Base-by-base conservation (phyloP, 2,329 filamentous ascomycete genomes). In the Phaeosphaeria sp. region DNA sequence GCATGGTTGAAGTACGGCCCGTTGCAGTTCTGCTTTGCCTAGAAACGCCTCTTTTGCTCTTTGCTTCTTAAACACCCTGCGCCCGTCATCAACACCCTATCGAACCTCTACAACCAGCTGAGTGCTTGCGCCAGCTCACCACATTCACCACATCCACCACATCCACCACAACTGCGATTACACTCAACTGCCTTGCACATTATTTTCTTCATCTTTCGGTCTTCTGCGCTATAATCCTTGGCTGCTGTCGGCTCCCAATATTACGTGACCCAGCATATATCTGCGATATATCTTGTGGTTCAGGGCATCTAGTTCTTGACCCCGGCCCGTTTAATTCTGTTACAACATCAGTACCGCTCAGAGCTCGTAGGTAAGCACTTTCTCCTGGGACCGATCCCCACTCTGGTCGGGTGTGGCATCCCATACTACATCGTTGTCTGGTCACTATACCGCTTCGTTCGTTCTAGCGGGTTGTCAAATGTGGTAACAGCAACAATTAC, bases 11-110 rank as follows among this genome's bases (percentile, higher is more conserved):
- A 67, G 67, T 65, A 76, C 75, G 74, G 75, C 73, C 75, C 75
- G 75, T 76, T 77, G 75, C 74, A 77, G 73, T 71, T 64, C 65
- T 73, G 64, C 67, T 66, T 66, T 67, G 71, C 66, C 73, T 61
- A 68, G 66, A 62, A 73, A 70, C 72, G 72, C 71, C 69, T 71
- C 66, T 68, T 61, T 66, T 68, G 58, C 64, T 60, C 46, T 55
- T 58, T 59, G 39, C 49, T 60, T 69, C 68, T 69, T 71, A 74
- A 71, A 68, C 64, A 63, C 66, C 67, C 59, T 53, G 60, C 67
- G 59, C 66, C 65, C 66, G 56, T 68, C 66, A 64, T 63, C 67
- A 68, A 64, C 52, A 67, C 62, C 57, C 61, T 59, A 59, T 53
- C 58, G 40, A 56, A 49, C 55, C 59, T 63, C 65, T 67, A 67